These are phyloP conservation scores for Hevea brasiliensis DNA, from an alignment of 345 rosid species.

Conservation along the genomic window DNA sequence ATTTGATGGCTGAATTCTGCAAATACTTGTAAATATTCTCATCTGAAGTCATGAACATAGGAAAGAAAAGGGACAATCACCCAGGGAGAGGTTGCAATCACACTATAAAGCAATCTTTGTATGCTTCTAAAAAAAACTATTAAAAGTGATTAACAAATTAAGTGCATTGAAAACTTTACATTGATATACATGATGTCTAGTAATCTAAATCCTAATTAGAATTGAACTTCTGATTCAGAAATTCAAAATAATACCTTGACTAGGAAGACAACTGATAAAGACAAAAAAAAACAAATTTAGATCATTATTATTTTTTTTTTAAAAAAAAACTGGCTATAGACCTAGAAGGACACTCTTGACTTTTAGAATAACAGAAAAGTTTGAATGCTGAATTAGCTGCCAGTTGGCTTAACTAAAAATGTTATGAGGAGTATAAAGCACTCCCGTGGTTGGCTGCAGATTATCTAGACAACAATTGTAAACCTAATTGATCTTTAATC, in stretches of 20 bases:
- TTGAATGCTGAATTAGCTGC: constrained; percentile 2
- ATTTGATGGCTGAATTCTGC: constrained; percentile 5
- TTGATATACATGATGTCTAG: neutral
- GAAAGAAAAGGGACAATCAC: neutral
- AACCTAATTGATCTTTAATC: neutral
- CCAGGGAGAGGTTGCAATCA: neutral
- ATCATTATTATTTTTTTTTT: neutral
- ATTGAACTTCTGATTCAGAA: neutral
- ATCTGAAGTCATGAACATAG: neutral
- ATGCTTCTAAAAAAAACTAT: neutral
- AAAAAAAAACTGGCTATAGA: neutral
- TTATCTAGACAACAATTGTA: neutral
- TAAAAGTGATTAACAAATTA: neutral
- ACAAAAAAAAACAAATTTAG: neutral
- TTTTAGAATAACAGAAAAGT: neutral
- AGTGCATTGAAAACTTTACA: neutral
- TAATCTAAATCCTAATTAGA: neutral
- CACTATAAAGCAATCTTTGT: neutral
- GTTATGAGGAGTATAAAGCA: neutral
- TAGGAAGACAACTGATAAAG: neutral
- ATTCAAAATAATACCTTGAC: neutral
- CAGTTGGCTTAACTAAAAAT: neutral
- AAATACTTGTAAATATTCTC: neutral
- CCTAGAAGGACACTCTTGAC: neutral
- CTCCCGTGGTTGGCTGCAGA: neutral